A percentile compares a stretch with the other conserved stretches of the same genome.
Evolutionary conservation across 2,329 filamentous ascomycete species (phyloP).

Genomic region (Tolypocladium ovalisporum): DNA sequence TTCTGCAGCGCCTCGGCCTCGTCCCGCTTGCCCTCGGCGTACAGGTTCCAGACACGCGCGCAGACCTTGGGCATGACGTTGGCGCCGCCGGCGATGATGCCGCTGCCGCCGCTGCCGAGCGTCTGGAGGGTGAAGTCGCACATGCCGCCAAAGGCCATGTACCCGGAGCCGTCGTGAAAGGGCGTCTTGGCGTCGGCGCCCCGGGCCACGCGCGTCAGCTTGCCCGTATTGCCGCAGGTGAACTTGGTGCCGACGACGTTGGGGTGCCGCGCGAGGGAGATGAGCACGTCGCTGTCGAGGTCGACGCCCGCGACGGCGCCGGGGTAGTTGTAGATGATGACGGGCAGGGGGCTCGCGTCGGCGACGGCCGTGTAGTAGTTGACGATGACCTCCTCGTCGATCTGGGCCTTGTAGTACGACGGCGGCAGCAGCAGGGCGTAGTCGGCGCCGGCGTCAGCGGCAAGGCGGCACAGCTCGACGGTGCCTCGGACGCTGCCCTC

Average conservation of each 20-base stretch:
- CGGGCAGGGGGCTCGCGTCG: conserved; percentile 61
- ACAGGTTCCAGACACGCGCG: conserved; percentile 68
- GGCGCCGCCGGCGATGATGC: conserved; percentile 76
- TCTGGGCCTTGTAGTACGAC: conserved; percentile 70
- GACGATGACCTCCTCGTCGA: conserved; percentile 62
- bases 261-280: conserved; percentile 65
- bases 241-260: conserved; percentile 88
- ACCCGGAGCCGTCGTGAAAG: conserved; percentile 46
- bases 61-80: conserved; percentile 80
- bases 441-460: conserved; percentile 60
- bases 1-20: conserved; percentile 70
- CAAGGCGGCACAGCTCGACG: conserved; percentile 61
- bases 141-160: conserved; percentile 81
- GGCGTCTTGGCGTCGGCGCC: conserved; percentile 63
- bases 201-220: conserved; percentile 70
- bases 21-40: conserved; percentile 58
- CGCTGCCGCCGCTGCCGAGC: conserved; percentile 64
- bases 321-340: conserved; percentile 86
- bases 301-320: conserved; percentile 79
- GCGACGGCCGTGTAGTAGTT: conserved; percentile 68
- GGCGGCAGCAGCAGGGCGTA: conserved; percentile 72
- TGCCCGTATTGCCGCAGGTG: conserved; percentile 84
- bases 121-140: conserved; percentile 83
- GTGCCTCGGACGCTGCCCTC: conserved; percentile 75
- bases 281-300: conserved; percentile 80